These are phyloP conservation scores for Trichoderma asperelloides DNA, from an alignment of 495 filamentous ascomycete genomes.

Conservation along the genomic window DNA sequence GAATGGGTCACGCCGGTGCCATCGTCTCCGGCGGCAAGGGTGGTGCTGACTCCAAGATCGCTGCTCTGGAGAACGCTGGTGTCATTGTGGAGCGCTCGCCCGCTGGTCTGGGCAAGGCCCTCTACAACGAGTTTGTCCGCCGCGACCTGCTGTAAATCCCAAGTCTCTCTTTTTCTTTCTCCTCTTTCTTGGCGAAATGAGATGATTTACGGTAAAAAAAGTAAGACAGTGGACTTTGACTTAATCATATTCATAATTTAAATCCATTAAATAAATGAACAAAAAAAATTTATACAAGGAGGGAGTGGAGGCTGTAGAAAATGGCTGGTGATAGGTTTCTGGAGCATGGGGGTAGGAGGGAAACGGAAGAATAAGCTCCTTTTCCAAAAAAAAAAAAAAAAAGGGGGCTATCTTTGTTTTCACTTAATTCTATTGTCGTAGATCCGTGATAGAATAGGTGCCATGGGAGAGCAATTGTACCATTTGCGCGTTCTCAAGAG, in stretches of 20 bases:
- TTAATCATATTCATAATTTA: background rate
- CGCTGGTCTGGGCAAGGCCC: constrained; percentile 78
- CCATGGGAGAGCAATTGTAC: background rate
- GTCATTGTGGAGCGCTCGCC: constrained; percentile 95
- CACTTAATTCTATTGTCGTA: background rate
- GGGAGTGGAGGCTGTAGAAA: background rate
- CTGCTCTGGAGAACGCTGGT: constrained; percentile 83
- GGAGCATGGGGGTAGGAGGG: background rate
- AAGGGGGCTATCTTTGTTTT: background rate
- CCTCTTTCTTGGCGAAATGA: background rate
- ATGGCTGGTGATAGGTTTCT: background rate
- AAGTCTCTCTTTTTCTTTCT: background rate
- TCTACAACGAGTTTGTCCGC: constrained; percentile 93
- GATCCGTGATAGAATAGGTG: constrained; percentile 1
- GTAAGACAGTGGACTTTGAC: background rate
- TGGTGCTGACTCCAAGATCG: constrained; percentile 95
- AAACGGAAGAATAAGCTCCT: background rate
- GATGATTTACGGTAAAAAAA: background rate
- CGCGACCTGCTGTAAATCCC: constrained; percentile 74
- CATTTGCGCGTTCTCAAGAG: too few relatives aligned
- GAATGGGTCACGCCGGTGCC: constrained; percentile 97
- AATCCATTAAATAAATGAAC: background rate
- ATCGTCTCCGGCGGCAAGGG: constrained; percentile 97
- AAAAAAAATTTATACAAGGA: background rate
- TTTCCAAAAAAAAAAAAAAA: background rate